Evolutionary conservation across 495 filamentous ascomycete species (phyloP).

Genomic region (Neurospora sublineolata): DNA sequence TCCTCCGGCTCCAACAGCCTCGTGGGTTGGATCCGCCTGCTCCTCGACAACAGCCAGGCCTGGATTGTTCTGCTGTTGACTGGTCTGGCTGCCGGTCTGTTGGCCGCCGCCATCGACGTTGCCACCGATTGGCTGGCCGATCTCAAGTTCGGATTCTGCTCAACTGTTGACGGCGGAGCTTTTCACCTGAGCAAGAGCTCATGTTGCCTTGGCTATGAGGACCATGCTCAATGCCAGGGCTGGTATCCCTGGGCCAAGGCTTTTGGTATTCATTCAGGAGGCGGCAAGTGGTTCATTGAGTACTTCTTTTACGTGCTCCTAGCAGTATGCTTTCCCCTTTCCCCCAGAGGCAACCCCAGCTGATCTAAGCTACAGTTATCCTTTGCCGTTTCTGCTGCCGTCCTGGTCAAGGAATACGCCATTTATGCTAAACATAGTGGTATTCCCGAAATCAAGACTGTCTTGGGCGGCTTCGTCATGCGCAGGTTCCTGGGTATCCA

Average conservation of each 20-base stretch:
- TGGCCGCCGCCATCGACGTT: slow-evolving; percentile 84
- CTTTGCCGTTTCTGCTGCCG: slow-evolving; percentile 68
- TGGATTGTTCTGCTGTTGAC: slow-evolving; percentile 74
- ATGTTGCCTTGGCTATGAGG: slow-evolving; percentile 86
- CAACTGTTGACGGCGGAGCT: slow-evolving; percentile 60
- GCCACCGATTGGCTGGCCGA: slow-evolving; percentile 92
- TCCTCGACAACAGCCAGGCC: slow-evolving; percentile 77
- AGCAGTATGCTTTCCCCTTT: slow-evolving; percentile 54
- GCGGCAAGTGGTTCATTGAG: slow-evolving; percentile 66
- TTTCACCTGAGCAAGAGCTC: slow-evolving; percentile 88
- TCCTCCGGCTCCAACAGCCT: slow-evolving; percentile 58
- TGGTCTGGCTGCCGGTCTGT: slow-evolving; percentile 66
- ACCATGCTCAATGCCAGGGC: slow-evolving; percentile 60
- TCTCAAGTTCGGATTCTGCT: slow-evolving; percentile 85
- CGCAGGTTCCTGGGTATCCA: slow-evolving; percentile 82
- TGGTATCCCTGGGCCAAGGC: slow-evolving; percentile 81
- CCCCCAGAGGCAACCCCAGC: not conserved
- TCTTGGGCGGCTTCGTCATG: slow-evolving; percentile 91
- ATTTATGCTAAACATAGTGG: slow-evolving; percentile 89
- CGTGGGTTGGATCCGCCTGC: slow-evolving; percentile 55
- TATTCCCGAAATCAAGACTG: slow-evolving; percentile 96
- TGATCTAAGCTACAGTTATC: slow-evolving; percentile 41
- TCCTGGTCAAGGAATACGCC: slow-evolving; percentile 75
- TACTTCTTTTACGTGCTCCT: slow-evolving; percentile 77
- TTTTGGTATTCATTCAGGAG: slow-evolving; percentile 49